Percentiles rank a stretch among this genome's conserved stretches.
These are phyloP conservation scores for Stemphylium beticola DNA, from an alignment of 2,329 filamentous ascomycete genomes.

Conservation along the genomic window DNA sequence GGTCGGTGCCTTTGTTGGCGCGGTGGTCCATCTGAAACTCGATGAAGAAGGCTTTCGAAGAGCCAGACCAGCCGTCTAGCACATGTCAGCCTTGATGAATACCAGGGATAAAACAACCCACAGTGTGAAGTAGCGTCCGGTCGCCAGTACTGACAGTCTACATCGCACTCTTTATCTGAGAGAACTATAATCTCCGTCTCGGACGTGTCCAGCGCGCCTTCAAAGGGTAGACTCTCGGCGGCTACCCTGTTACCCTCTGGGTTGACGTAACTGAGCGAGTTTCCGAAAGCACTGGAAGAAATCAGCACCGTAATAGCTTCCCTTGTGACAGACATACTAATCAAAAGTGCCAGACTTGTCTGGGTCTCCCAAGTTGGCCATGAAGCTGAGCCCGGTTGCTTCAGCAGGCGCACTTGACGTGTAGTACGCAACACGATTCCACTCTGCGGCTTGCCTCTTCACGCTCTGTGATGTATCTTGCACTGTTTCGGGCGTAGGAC, in stretches of 20 bases:
- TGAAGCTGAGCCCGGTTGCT: constrained; percentile 62
- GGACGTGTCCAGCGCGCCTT: constrained; percentile 50
- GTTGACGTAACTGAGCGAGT: constrained; percentile 63
- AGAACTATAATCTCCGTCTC: constrained; percentile 46
- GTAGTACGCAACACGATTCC: constrained; percentile 58
- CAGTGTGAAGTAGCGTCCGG: constrained; percentile 59
- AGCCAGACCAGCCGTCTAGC: constrained; percentile 72
- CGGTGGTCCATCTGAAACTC: constrained; percentile 70
- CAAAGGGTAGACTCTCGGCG: constrained; percentile 57
- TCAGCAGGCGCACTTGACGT: constrained; percentile 48
- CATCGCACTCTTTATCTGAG: constrained; percentile 52
- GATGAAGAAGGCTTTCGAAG: constrained; percentile 74
- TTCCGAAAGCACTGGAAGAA: constrained; percentile 56
- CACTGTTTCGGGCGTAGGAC: not conserved
- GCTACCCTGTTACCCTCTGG: constrained; percentile 56
- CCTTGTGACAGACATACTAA: constrained; percentile 39
- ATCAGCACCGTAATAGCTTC: constrained; percentile 5
- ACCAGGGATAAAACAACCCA: constrained; percentile 37
- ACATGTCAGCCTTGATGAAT: not conserved
- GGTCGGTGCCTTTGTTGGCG: constrained; percentile 37
- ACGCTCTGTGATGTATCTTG: not conserved
- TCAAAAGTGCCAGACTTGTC: constrained; percentile 62
- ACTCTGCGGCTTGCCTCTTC: constrained; percentile 35
- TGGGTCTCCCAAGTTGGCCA: constrained; percentile 63
- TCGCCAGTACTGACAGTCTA: constrained; percentile 57